Base-by-base conservation (phyloP, 208 protist genomes). In the Polymyxa betae region DNA sequence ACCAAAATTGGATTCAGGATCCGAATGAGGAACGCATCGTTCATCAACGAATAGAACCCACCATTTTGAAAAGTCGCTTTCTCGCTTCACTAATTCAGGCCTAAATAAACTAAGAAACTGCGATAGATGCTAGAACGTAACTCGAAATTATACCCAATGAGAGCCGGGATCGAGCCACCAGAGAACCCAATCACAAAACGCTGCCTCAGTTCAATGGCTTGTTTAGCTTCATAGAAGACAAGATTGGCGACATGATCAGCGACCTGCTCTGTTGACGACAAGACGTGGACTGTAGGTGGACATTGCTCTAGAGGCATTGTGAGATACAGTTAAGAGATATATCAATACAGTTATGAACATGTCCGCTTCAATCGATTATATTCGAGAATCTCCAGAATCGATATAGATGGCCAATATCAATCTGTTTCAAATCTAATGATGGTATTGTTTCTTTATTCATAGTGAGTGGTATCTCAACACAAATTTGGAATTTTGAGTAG, bases 11-110 rank as follows among this genome's bases (percentile, higher is more conserved):
- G 77, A 91, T 52, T 94, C 93, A 32, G 78, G 60, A 72, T 93
- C 43, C 45, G 92, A 92, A 0, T 91, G 88, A 20, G 91, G 45
- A 20, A 94, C 93, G 60, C 68, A 88, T 0, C 93, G 92, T 88
- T 94, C 93, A 82, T 94, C 93, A 29, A 89, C 93, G 54, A 94
- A 92, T 66, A 91, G 93, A 45, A 94, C 68, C 32, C 92, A 78
- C 93, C 92, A 93, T 29, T 78, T 46, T 24, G 0, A 41, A 45
- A 88, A 93, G 29, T 92, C 92, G n/a, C 93, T 46, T 0, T 77
- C 35, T 0, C 24, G 29, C 0, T 60, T 24, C 24, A 60, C 5
- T 5, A 60, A 24, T 5, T 60, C 5, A 29, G 49, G 49, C 5
- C 49, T 60, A 60, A 5, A 60, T 60, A 24, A 29, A 24, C 24